phyloP scores from a whole-genome alignment of 2,329 filamentous ascomycete species.

The Trichoderma sp. region DNA sequence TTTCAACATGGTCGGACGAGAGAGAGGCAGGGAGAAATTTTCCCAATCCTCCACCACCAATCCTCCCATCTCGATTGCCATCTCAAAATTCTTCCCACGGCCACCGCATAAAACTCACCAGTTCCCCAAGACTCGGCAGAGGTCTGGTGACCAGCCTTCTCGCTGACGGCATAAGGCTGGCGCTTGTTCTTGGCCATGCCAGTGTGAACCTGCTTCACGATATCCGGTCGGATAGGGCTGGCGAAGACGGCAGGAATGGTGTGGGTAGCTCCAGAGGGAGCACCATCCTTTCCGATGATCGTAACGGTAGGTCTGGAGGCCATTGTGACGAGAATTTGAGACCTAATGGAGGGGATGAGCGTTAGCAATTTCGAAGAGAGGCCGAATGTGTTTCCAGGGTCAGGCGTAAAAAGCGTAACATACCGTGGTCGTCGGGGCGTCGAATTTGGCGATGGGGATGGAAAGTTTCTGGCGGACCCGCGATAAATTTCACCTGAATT shows the following conservation, averaged over 20 bases:
- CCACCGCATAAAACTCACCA: constrained; percentile 60
- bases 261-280: constrained; percentile 83
- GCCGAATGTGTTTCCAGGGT: background rate
- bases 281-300: constrained; percentile 94
- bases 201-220: constrained; percentile 98
- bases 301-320: constrained; percentile 96
- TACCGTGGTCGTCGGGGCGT: constrained; percentile 43
- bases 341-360: constrained; percentile 28
- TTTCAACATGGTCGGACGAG: background rate
- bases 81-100: background rate
- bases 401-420: constrained; percentile 20
- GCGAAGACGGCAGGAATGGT: constrained; percentile 96
- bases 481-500: constrained; percentile 40
- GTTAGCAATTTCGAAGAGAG: background rate
- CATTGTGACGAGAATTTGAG: constrained; percentile 60
- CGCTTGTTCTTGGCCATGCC: constrained; percentile 99
- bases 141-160: constrained; percentile 99
- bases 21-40: background rate
- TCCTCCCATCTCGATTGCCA: background rate
- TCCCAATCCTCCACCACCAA: background rate
- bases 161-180: constrained; percentile 98
- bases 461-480: constrained; percentile 30
- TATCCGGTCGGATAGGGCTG: constrained; percentile 96
- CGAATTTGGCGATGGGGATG: constrained; percentile 36
- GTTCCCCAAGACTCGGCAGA: constrained; percentile 99